A percentile compares a stretch with the other conserved stretches of the same genome.
Conservation (phyloP, 78 protist genomes). For the Planoprotostelium fungivorum region DNA sequence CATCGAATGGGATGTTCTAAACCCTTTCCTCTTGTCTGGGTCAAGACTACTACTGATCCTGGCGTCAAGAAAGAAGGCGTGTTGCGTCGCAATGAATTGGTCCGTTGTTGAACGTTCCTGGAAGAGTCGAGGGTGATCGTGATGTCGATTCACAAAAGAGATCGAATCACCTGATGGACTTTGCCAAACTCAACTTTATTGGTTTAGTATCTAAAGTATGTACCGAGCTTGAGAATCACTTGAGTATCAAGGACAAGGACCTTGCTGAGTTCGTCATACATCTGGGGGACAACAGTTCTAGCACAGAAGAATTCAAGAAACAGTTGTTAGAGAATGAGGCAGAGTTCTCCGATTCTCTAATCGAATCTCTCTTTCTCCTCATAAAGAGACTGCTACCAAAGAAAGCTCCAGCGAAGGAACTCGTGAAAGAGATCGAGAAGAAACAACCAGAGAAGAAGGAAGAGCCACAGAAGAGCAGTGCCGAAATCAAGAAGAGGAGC, state of each 20-base stretch:
- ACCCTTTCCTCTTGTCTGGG: too few relatives aligned
- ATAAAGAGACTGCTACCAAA: constrained; percentile 65
- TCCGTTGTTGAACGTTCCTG: too few relatives aligned
- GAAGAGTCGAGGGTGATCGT: too few relatives aligned
- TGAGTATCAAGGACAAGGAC: constrained; percentile 73
- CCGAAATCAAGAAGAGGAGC: not conserved
- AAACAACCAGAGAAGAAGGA: constrained; percentile 12
- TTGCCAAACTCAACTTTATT: constrained; percentile 2
- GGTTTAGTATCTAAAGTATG: constrained; percentile 71
- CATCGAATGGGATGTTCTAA: too few relatives aligned
- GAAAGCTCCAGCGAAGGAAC: not conserved
- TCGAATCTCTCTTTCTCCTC: constrained; percentile 33
- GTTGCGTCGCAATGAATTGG: too few relatives aligned
- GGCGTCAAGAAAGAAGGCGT: too few relatives aligned
- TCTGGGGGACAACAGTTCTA: constrained; percentile 35
- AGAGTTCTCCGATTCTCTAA: constrained; percentile 64
- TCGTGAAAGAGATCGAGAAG: not conserved
- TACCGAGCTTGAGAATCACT: constrained; percentile 81
- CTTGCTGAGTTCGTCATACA: constrained; percentile 86
- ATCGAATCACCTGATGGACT: too few relatives aligned
- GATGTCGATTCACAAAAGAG: too few relatives aligned
- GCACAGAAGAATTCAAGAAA: constrained; percentile 24
- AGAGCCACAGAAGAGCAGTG: not conserved
- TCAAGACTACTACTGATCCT: too few relatives aligned
- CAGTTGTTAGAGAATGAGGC: constrained; percentile 63